Percentiles rank a stretch among this genome's conserved stretches.
phyloP scores from a whole-genome alignment of 441 rosid genomes.

The Raphanus hybrid region DNA sequence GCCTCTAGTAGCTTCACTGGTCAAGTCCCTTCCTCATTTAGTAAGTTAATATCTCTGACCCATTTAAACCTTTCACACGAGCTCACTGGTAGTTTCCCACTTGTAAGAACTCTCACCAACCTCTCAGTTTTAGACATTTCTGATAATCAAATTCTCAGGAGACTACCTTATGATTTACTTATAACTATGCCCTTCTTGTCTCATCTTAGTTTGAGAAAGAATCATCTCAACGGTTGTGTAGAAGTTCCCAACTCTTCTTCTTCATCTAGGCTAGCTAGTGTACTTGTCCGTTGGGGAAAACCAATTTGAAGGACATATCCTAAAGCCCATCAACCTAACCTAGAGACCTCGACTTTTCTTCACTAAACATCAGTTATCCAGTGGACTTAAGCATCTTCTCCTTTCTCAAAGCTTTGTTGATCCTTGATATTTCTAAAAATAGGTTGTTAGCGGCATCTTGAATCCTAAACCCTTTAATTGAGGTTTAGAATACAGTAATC shows the following conservation, averaged over 20 bases:
- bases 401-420: constrained; percentile 21
- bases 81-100: neutral
- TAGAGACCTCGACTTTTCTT: neutral
- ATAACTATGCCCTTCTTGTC: neutral
- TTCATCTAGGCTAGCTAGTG: neutral
- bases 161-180: neutral
- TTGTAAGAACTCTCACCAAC: neutral
- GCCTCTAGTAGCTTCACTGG: neutral
- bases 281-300: neutral
- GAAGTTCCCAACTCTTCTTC: neutral
- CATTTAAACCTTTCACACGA: constrained; percentile 1
- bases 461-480: no score
- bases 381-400: constrained; percentile 9
- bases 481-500: no score
- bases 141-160: neutral
- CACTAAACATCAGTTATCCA: constrained; percentile 13
- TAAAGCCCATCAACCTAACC: constrained; percentile 7
- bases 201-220: neutral
- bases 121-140: neutral
- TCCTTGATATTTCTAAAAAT: constrained; percentile 17
- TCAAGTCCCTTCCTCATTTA: neutral
- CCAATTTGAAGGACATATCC: constrained; percentile 1
- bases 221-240: neutral
- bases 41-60: neutral
- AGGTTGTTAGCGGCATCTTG: neutral